Evolutionary conservation across 768 basidiomycete genomes (phyloP).

Genomic region (Nidularia pulvinata): DNA sequence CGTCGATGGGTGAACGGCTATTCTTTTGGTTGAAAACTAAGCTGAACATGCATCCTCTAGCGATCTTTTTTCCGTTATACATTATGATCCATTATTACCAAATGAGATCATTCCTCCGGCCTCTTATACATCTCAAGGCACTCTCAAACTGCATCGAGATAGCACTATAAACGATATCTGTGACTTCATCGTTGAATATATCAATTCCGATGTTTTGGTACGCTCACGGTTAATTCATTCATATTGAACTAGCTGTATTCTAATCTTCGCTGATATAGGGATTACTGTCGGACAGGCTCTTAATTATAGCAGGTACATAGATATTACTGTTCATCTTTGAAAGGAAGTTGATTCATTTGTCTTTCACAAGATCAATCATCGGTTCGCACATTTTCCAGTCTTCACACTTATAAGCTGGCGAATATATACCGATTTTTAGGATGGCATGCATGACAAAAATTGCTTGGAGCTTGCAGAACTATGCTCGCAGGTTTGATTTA

Average conservation of each 20-base stretch:
- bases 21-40: neutral
- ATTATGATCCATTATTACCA: conserved; percentile 54
- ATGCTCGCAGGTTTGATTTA: conserved; percentile 45
- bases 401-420: too few relatives aligned
- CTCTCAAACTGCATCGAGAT: conserved; percentile 34
- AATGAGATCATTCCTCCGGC: conserved; percentile 48
- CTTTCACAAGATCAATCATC: conserved; percentile 62
- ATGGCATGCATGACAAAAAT: conserved; percentile 56
- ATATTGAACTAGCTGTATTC: neutral
- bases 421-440: conserved; percentile 25
- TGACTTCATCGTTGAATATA: conserved; percentile 82
- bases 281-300: conserved; percentile 63
- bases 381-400: conserved; percentile 23
- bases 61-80: conserved; percentile 66
- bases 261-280: conserved; percentile 39
- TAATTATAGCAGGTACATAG: conserved; percentile 66
- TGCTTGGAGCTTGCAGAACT: conserved; percentile 62
- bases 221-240: conserved; percentile 6
- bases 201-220: conserved; percentile 81
- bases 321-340: neutral
- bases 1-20: conserved; percentile 63
- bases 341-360: too few relatives aligned
- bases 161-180: conserved; percentile 72
- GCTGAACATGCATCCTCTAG: conserved; percentile 26
- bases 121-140: conserved; percentile 34